Evolutionary conservation across 441 rosid genomes (phyloP).

Genomic region (Corymbia calophylla): DNA sequence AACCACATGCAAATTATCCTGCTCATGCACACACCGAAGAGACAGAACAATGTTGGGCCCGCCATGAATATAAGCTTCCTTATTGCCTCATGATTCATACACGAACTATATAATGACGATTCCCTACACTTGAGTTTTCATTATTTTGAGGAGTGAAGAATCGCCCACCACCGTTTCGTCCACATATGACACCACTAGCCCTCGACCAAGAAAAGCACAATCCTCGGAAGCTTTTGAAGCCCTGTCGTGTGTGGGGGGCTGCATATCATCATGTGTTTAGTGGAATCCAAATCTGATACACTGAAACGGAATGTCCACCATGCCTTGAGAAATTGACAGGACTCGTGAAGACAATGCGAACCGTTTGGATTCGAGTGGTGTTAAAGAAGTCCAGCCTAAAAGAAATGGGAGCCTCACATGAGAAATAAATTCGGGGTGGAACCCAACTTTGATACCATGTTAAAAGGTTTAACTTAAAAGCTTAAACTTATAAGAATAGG

Average conservation of each 20-base stretch:
- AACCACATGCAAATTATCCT: not conserved
- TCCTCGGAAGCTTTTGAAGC: not conserved
- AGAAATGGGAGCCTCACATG: not conserved
- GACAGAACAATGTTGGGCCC: not conserved
- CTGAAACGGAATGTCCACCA: not conserved
- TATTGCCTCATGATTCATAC: not conserved
- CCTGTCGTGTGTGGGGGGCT: not conserved
- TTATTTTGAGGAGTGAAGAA: not conserved
- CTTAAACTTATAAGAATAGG: not conserved
- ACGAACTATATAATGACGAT: not conserved
- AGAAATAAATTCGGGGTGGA: not conserved
- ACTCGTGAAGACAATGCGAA: not conserved
- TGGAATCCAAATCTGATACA: not conserved
- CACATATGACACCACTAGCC: not conserved
- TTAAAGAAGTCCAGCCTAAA: too few relatives aligned
- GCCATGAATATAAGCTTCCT: not conserved
- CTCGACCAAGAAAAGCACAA: not conserved
- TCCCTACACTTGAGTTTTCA: not conserved
- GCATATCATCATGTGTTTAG: not conserved
- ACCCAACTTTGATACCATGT: not conserved
- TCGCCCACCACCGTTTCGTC: not conserved
- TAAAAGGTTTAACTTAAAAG: not conserved
- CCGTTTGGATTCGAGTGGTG: not conserved
- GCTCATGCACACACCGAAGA: not conserved
- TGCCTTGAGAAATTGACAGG: not conserved